Base-by-base conservation (phyloP, 2,329 filamentous ascomycete species). In the Colletotrichum sp. region DNA sequence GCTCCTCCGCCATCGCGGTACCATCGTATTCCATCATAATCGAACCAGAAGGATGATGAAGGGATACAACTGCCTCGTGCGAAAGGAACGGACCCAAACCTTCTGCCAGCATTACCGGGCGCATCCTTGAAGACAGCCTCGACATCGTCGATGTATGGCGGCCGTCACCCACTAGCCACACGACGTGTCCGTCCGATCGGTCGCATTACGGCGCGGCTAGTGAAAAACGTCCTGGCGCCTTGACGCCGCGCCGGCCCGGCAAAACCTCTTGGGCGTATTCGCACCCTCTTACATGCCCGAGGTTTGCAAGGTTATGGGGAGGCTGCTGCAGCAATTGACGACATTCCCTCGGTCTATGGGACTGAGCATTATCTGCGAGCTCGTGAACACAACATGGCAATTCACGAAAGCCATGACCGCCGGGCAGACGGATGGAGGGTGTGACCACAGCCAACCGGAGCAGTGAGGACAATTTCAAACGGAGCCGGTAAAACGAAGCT, bases 181-280 rank as follows among this genome's bases (percentile, higher is more conserved):
- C 27, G 49, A 34, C 39, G 55, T 68, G 39, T 59, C 69, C 69
- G 27, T 63, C 36, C 55, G 52, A 72, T 63, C 55, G 30, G 30
- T 72, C 55, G 15, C 55, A 64, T 32, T 39, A 39, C 36, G 27
- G 55, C 39, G 63, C 44, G 63, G n/a, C 22, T 55, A 52, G 22
- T 34, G 44, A 27, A 36, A 29, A 65, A 55, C 39, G 59, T 15
- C 36, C 49, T 36, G 25, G 34, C 30, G 69, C 69, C 39, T 27
- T 72, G 69, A 67, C 68, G 36, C 72, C 69, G 72, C 34, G 69
- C 69, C 72, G 62, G 49, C 34, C 64, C 63, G 69, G 57, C 57
- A 57, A 25, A 57, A 62, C 64, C 67, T 52, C n/a, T 52, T 65
- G 61, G 59, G 72, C 67, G 49, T 52, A 34, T 61, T 71, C 22